Base-by-base conservation (phyloP, 768 basidiomycete genomes). In the Lentinula sp. region DNA sequence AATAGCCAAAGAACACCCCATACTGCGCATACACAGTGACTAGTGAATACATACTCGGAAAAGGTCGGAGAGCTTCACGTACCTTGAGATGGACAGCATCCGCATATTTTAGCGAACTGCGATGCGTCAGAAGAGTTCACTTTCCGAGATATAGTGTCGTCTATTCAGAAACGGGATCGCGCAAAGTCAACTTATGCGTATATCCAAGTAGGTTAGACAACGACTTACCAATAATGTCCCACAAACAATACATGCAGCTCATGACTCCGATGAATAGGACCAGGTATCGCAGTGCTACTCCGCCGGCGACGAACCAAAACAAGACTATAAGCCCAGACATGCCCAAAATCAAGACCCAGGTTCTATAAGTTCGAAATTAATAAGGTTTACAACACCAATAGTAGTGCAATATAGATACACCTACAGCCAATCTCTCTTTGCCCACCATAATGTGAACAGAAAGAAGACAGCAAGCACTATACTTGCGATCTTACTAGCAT, bases 1-100 rank as follows among this genome's bases (percentile, higher is more conserved):
- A 95, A 71, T 40, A 93, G 82, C 94, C 94, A 95, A 54, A 95
- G 80, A 57, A 94, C 84, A 37, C 93, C 93, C 93, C 92, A 93
- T 0, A 91, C 92, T 91, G 62, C 18, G n/a, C 45, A 40, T 51
- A 59, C 23, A 64, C 39, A 62, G 58, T 60, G 40, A 62, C 34
- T 56, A 56, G 9, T 16, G n/a, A 23, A 43, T 15, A 11, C n/a
- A 21, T 11, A 37, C 13, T 32, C 40, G 40, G 40, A 40, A 56
- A 16, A 5, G 31, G 11, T 28, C 40, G 39, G 39, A 56, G 23
- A 37, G 23, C 21, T 48, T 48, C 39, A 63, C 70, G 35, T 37
- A 88, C 90, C 87, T 84, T 81, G 85, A 4, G 91, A 89, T 16
- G 91, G 89, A 69, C 83, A 93, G 72, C 92, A 95, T 23, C 91